Base-by-base conservation (phyloP, 1,139 yeast species). In the Taiozyma sp. region DNA sequence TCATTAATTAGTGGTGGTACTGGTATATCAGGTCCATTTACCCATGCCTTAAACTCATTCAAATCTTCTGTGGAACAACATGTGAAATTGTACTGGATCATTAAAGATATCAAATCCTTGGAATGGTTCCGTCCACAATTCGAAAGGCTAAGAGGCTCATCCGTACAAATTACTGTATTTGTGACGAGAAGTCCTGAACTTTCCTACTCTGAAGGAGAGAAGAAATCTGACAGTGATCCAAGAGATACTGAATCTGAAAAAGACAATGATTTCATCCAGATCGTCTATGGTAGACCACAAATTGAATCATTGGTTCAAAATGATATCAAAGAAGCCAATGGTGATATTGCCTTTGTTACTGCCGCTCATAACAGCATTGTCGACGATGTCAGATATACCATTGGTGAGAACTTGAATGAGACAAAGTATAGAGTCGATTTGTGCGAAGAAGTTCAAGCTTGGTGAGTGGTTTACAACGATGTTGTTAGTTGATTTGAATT, bases 1-100 rank as follows among this genome's bases (percentile, higher is more conserved):
- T 64, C 83, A 16, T 72, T 84, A 51, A 62, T 84, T 54, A 81
- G 83, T 1, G 86, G 91, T 58, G 89, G 91, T 51, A 83, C 84
- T 51, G 95, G 95, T 63, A 75, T 87, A 55, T 84, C 93, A 4
- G 81, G 84, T 2, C 61, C 76, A 22, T 68, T 65, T 55, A 60
- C 70, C 27, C 67, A 71, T 53, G 53, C 49, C 8, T 34, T 46
- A 10, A 28, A 45, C 4, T 40, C 46, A 4, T 32, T 39, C 6
- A 45, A 42, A 40, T 23, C 27, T 22, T 27, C 36, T 9, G 44
- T 54, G 45, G n/a, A 57, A 19, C 60, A 58, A 44, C 59, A 60
- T 40, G 63, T 74, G 45, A 74, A 76, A 62, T 63, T 81, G 29
- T 70, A 75, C 61, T 78, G 84, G 81, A 69, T 71, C 24, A 70